These are phyloP conservation scores for Mycena maculata DNA, from an alignment of 768 basidiomycete species.

Conservation along the genomic window DNA sequence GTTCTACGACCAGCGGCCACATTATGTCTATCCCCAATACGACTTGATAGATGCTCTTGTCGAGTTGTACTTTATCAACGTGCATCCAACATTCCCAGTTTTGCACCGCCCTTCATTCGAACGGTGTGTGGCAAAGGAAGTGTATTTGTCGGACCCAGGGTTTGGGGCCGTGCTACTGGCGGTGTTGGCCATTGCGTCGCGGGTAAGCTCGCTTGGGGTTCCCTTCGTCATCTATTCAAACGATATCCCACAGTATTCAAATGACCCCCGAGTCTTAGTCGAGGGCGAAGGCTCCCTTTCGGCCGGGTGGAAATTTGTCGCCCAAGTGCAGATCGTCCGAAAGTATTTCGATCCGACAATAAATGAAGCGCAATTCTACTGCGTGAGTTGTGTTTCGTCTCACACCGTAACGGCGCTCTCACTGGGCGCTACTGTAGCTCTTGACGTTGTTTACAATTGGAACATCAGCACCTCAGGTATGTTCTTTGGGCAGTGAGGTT, in stretches of 20 bases:
- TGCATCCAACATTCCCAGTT: conserved; percentile 57
- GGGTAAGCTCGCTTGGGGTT: conserved; percentile 45
- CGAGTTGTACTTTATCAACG: conserved; percentile 58
- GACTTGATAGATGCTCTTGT: conserved; percentile 56
- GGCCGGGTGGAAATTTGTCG: conserved; percentile 63
- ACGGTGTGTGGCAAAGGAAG: conserved; percentile 23
- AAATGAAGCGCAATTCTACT: conserved; percentile 59
- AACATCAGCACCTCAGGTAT: too few species aligned
- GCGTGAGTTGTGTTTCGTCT: conserved; percentile 37
- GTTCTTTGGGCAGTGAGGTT: too few species aligned
- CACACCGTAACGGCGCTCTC: too few species aligned
- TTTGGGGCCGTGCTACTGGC: conserved; percentile 60
- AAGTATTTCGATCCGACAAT: conserved; percentile 53
- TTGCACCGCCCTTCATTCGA: conserved; percentile 43
- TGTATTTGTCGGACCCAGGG: conserved; percentile 53
- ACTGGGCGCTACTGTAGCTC: too few species aligned
- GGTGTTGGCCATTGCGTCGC: conserved; percentile 63
- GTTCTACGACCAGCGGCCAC: background rate
- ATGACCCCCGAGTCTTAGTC: conserved; percentile 58
- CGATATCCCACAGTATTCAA: conserved; percentile 47
- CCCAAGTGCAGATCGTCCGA: conserved; percentile 58
- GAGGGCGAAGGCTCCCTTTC: conserved; percentile 46
- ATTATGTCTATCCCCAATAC: conserved; percentile 44
- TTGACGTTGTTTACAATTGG: too few species aligned
- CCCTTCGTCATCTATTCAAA: conserved; percentile 35